phyloP scores from a whole-genome alignment of 768 basidiomycete genomes.

The Dentipellis sp. region DNA sequence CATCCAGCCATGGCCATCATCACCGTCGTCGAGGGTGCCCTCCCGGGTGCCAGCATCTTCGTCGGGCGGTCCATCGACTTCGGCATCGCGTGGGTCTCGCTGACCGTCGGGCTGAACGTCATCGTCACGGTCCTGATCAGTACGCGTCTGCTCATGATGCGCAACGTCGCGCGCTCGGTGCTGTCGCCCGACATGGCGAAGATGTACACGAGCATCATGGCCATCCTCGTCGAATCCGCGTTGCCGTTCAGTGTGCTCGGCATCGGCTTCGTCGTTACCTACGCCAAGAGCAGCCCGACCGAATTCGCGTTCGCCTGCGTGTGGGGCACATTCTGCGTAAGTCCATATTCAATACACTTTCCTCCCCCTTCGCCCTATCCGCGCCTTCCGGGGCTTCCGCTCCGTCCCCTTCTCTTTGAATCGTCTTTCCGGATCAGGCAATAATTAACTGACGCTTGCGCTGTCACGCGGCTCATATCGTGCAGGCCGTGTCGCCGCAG shows the following conservation, averaged over 20 bases:
- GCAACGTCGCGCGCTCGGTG: conserved; percentile 18
- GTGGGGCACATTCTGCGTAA: conserved; percentile 33
- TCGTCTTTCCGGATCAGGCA: conserved; percentile 15
- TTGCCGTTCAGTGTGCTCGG: conserved; percentile 30
- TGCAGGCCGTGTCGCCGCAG: conserved; percentile 18
- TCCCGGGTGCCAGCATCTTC: conserved; percentile 33
- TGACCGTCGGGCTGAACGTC: conserved; percentile 33
- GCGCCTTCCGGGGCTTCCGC: neutral
- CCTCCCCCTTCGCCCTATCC: neutral
- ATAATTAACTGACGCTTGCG: neutral
- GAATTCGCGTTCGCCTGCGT: conserved; percentile 30
- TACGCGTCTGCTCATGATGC: conserved; percentile 26
- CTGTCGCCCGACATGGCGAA: conserved; percentile 23
- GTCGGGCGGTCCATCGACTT: conserved; percentile 28
- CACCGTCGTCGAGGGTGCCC: conserved; percentile 28
- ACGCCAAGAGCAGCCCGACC: conserved; percentile 24
- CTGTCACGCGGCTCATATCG: too few relatives aligned
- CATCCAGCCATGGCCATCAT: conserved; percentile 30
- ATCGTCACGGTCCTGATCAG: conserved; percentile 32
- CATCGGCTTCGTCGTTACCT: conserved; percentile 30
- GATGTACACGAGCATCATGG: conserved; percentile 28
- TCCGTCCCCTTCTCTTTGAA: neutral
- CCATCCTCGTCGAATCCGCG: conserved; percentile 32
- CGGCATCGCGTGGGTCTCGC: conserved; percentile 30
- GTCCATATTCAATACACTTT: conserved; percentile 15